These are phyloP conservation scores for Raffaelea ambrosiae DNA, from an alignment of 2,329 filamentous ascomycete genomes.

Conservation along the genomic window DNA sequence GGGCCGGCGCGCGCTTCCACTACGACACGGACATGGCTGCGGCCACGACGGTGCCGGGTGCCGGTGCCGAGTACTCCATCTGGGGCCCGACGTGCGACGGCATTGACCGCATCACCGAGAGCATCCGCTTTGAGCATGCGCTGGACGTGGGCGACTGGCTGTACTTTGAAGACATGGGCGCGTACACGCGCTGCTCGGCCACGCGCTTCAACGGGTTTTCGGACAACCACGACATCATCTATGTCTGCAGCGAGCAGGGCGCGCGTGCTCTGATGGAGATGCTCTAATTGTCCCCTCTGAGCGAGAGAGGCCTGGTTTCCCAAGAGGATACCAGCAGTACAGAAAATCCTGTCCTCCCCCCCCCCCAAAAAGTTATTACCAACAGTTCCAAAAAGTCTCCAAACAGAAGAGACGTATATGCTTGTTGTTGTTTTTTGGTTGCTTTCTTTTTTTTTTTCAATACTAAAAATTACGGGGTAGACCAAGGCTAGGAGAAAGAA, in stretches of 20 bases:
- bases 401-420: too few species aligned
- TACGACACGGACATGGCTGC: slow-evolving; percentile 37
- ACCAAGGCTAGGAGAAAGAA: neutral
- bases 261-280: slow-evolving; percentile 48
- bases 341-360: too few species aligned
- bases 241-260: slow-evolving; percentile 88
- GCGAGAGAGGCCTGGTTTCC: neutral
- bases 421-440: neutral
- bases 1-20: slow-evolving; percentile 46
- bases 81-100: slow-evolving; percentile 98
- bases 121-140: slow-evolving; percentile 65
- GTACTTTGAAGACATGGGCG: slow-evolving; percentile 98
- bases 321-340: too few species aligned
- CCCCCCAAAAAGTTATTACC: too few species aligned
- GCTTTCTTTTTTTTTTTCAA: neutral
- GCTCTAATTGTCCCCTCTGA: neutral
- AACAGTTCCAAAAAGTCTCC: too few species aligned
- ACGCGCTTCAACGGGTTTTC: slow-evolving; percentile 97
- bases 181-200: slow-evolving; percentile 96
- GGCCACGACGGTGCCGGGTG: slow-evolving; percentile 17
- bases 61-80: slow-evolving; percentile 77
- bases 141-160: slow-evolving; percentile 95
- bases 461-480: neutral
- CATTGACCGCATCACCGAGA: slow-evolving; percentile 86
- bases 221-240: slow-evolving; percentile 85